Evolutionary conservation across 495 filamentous ascomycete species (phyloP), one percentile per base, ranked within the genome.

Genomic region (Penicillium daleae): DNA sequence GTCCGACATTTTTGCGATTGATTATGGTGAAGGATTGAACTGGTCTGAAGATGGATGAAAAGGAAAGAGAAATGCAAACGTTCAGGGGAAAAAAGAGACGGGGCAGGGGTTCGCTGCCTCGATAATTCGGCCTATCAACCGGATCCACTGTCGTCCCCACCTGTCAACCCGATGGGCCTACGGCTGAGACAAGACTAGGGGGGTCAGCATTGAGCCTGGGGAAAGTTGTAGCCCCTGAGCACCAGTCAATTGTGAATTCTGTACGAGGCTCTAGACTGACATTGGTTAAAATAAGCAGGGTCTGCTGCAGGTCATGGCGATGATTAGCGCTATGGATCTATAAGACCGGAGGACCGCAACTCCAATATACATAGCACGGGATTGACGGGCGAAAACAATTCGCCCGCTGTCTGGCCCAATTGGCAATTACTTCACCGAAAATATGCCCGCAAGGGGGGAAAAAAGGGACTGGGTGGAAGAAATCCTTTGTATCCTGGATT

Each of bases 1-100:
- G 22, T 74, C 73, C 2, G 69, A 60, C 69, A 72, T 70, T 24
- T 66, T 75, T 29, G 27, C 27, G 22, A 52, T 49, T 35, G 31
- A 44, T 24, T 65, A 60, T 32, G 22, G 51, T 42, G 39, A 56
- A 46, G 12, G 27, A 22, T 49, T 5, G 12, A 57, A 52, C 26
- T 42, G 31, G 31, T 27, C 22, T 39, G 60, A 35, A 39, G 39
- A 29, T 19, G 49, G 42, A 61, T 56, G 31, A 61, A 57, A 27
- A 44, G 40, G 10, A 27, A 52, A n/a, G 26, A n/a, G 27, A 21
- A 19, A 22, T 2, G 5, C 0, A 52, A 48, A 49, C 13, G 37
- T 15, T 64, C 57, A 62, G 55, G 59, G 64, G 65, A 42, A 44
- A 58, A 57, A 60, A 22, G 19, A 67, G 56, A 62, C 39, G 57